A percentile compares a stretch with the other conserved stretches of the same genome.
Evolutionary conservation across 257 asterid genomes (phyloP).

Genomic region (Prunella vulgaris): DNA sequence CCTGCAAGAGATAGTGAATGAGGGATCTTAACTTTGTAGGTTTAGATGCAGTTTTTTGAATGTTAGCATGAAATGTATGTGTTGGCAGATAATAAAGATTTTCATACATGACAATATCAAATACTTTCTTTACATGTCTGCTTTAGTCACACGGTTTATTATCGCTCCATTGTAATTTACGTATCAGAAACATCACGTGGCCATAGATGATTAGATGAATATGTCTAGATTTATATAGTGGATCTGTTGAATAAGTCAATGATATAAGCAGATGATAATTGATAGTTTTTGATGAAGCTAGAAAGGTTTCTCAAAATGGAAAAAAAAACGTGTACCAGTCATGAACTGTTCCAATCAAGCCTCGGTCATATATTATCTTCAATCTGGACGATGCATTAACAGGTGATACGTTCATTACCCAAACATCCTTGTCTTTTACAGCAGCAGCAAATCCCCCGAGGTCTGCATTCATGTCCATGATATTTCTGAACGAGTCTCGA

Average conservation of each 20-base stretch:
- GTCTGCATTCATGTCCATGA: slow-evolving; percentile 96
- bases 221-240: neutral
- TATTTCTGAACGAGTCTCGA: slow-evolving; percentile 65
- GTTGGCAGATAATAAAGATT: neutral
- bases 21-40: neutral
- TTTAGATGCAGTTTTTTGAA: neutral
- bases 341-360: slow-evolving; percentile 87
- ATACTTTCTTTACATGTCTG: too few relatives aligned
- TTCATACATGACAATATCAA: too few relatives aligned
- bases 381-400: slow-evolving; percentile 54
- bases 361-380: slow-evolving; percentile 83
- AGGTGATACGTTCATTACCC: slow-evolving; percentile 98
- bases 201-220: neutral
- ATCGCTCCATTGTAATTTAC: neutral
- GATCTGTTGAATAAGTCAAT: neutral
- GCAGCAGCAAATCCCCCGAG: slow-evolving; percentile 93
- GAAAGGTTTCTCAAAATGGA: neutral
- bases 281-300: slow-evolving; percentile 8
- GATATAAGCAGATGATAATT: neutral
- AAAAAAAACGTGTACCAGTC: slow-evolving; percentile 51
- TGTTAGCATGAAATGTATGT: neutral
- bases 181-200: neutral
- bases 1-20: slow-evolving; percentile 43
- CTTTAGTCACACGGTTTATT: neutral
- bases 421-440: slow-evolving; percentile 69